Base-by-base conservation (phyloP, 2,329 filamentous ascomycete species). In the Alternaria sp. region DNA sequence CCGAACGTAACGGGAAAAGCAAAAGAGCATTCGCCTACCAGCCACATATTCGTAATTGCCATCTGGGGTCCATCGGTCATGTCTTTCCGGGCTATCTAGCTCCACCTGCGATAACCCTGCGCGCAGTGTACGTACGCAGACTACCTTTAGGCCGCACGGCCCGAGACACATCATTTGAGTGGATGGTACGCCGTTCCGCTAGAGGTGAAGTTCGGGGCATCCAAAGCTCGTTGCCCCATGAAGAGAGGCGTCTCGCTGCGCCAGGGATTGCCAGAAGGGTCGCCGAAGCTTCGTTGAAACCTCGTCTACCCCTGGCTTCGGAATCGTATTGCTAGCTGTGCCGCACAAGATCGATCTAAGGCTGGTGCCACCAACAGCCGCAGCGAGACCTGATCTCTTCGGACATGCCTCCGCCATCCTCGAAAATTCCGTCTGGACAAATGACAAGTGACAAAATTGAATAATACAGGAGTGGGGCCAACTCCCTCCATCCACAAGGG, bases 1-100 rank as follows among this genome's bases (percentile, higher is more conserved):
- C 56, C 56, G 51, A 57, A 44, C 40, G 15, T 51, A 52, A 50
- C 36, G 28, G 55, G 45, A 62, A 62, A 63, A 59, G 46, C 52
- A 65, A 65, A 44, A 47, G 47, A 32, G 25, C 19, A n/a, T 46
- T 51, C 26, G 64, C 60, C 28, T 25, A 57, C 43, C 43, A 51
- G 50, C 40, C 52, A 57, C 21, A 50, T 44, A 63, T 57, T 17
- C n/a, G 30, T 13, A 51, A 40, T 56, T 46, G 26, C 19, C 44
- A 28, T 45, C 21, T 46, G 21, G 23, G 9, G 17, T 23, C 21
- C 25, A 17, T 59, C 49, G 43, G 57, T 54, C 50, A n/a, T 50
- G 44, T 54, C 21, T 25, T 54, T 54, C 25, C 32, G 45, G 30
- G 43, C n/a, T 23, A n/a, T 32, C 23, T 47, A 54, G 59, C 28